Conservation (phyloP, 208 protist species). For the Acanthamoeba lugdunensis region DNA sequence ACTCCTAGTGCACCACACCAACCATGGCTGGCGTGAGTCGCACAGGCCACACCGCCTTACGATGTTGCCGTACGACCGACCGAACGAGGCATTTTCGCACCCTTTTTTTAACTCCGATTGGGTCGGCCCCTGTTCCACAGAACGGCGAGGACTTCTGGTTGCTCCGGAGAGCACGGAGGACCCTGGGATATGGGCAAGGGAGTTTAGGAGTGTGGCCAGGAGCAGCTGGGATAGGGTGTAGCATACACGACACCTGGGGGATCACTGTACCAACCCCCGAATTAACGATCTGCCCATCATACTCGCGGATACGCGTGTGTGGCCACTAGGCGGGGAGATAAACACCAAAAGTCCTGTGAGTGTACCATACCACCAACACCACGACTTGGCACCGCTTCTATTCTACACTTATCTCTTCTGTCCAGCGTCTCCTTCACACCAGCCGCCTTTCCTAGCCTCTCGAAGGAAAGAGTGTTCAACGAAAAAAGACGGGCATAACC, state of each 20-base stretch:
- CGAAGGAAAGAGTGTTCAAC: neutral
- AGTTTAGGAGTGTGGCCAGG: neutral
- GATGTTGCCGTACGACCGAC: neutral
- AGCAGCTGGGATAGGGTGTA: neutral
- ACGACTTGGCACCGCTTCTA: too few relatives aligned
- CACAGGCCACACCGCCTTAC: neutral
- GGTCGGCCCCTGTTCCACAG: neutral
- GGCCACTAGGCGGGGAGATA: too few relatives aligned
- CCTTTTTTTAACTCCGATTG: neutral
- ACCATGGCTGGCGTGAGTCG: neutral
- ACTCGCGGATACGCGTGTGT: too few relatives aligned
- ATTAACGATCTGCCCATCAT: neutral
- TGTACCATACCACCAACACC: neutral
- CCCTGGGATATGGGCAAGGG: neutral
- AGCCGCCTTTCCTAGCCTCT: neutral
- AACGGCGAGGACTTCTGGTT: neutral
- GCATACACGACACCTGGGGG: neutral
- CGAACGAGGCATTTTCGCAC: neutral
- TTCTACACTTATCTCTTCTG: neutral
- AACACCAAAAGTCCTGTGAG: too few relatives aligned
- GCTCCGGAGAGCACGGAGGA: neutral
- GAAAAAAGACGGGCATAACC: neutral
- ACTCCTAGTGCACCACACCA: constrained; percentile 22
- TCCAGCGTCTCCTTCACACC: neutral
- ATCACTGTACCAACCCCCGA: too few relatives aligned